These are phyloP conservation scores for Bacidia gigantensis DNA, from an alignment of 495 filamentous ascomycete species.

Conservation along the genomic window DNA sequence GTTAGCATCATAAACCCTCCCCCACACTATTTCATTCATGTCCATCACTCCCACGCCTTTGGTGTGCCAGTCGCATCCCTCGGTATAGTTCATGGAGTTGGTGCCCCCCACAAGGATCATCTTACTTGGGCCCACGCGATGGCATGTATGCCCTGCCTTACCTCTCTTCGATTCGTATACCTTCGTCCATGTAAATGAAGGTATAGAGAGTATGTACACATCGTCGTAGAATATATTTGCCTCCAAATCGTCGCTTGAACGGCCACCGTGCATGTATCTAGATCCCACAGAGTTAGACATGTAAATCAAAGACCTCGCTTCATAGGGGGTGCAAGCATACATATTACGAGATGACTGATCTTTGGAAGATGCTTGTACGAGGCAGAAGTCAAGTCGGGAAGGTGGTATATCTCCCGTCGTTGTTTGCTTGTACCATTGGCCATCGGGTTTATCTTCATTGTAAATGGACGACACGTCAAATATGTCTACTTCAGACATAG, in stretches of 20 bases:
- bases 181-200: conserved; percentile 27
- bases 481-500: conserved; percentile 23
- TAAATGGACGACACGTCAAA: conserved; percentile 27
- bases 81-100: conserved; percentile 7
- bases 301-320: background rate
- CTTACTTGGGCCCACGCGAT: conserved; percentile 19
- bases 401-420: conserved; percentile 23
- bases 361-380: conserved; percentile 18
- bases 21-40: conserved; percentile 25
- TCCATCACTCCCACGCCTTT: conserved; percentile 26
- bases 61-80: conserved; percentile 27
- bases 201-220: conserved; percentile 25
- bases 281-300: too few species aligned
- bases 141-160: conserved; percentile 28
- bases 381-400: conserved; percentile 24
- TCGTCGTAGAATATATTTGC: conserved; percentile 22
- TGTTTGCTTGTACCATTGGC: conserved; percentile 25
- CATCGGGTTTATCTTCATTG: conserved; percentile 13
- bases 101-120: conserved; percentile 31
- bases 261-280: conserved; percentile 22
- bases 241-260: background rate
- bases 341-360: conserved; percentile 27
- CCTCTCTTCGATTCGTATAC: conserved; percentile 21
- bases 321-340: conserved; percentile 7
- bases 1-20: conserved; percentile 21